phyloP scores from a whole-genome alignment of 306 rosid species.

The Trifolium pratense region DNA sequence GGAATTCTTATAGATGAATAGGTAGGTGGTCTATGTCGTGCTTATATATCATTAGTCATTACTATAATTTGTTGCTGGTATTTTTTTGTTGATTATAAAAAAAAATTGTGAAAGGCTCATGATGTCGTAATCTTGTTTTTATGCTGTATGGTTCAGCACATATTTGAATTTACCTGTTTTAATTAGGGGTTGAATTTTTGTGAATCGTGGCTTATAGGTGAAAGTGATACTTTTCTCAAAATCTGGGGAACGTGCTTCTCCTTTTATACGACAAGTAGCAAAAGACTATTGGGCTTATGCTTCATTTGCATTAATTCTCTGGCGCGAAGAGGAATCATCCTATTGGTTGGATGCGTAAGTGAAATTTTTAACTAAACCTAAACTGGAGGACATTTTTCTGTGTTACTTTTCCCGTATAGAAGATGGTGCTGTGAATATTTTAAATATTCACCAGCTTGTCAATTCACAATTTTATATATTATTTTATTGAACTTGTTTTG shows the following conservation, averaged over 20 bases:
- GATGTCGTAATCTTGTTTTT: not conserved
- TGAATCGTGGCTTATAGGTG: slow-evolving; percentile 59
- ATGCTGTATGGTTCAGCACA: slow-evolving; percentile 30
- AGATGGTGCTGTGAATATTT: slow-evolving; percentile 17
- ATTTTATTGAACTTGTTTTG: slow-evolving; percentile 7
- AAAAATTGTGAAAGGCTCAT: not conserved
- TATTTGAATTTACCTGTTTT: slow-evolving; percentile 29
- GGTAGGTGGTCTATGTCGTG: not conserved
- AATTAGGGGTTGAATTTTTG: slow-evolving; percentile 37
- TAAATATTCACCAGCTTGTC: slow-evolving; percentile 14
- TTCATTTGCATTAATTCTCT: slow-evolving; percentile 85
- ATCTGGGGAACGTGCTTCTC: slow-evolving; percentile 89
- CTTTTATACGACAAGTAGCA: slow-evolving; percentile 76
- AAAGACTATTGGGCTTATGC: slow-evolving; percentile 74
- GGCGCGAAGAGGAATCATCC: slow-evolving; percentile 89
- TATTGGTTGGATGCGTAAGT: slow-evolving; percentile 88
- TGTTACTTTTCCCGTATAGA: slow-evolving; percentile 24
- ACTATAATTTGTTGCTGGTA: too few species aligned
- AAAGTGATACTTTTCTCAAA: slow-evolving; percentile 77
- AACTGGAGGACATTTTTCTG: slow-evolving; percentile 1
- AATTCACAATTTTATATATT: slow-evolving; percentile 28
- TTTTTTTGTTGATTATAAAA: not conserved
- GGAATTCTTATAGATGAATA: not conserved
- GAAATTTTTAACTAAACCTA: slow-evolving; percentile 6
- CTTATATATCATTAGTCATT: too few species aligned